A percentile compares a stretch with the other conserved stretches of the same genome.
Evolutionary conservation across 2,329 filamentous ascomycete genomes (phyloP).

Genomic region (Cordyceps pruinosa): DNA sequence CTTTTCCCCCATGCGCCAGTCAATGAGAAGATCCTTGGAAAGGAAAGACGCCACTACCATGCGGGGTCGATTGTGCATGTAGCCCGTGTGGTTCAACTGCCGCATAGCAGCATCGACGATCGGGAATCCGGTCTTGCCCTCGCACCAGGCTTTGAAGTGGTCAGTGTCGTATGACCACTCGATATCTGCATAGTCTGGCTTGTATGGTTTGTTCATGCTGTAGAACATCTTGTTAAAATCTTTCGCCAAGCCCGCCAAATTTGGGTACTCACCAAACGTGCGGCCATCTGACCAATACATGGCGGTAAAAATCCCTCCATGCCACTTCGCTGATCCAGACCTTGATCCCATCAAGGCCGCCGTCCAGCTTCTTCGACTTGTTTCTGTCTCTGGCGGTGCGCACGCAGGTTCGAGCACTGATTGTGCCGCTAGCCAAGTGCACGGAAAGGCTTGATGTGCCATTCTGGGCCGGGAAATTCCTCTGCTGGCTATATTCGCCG

Average conservation of each 20-base stretch:
- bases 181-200: slow-evolving; percentile 77
- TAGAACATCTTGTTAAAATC: slow-evolving; percentile 3
- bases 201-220: slow-evolving; percentile 57
- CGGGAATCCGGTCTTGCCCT: slow-evolving; percentile 70
- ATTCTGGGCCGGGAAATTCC: slow-evolving; percentile 59
- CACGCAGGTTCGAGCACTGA: slow-evolving; percentile 62
- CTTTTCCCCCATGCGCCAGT: slow-evolving; percentile 75
- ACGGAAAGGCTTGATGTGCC: slow-evolving; percentile 64
- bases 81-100: slow-evolving; percentile 60
- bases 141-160: slow-evolving; percentile 66
- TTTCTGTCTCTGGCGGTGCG: slow-evolving; percentile 56
- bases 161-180: slow-evolving; percentile 69
- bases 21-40: slow-evolving; percentile 70
- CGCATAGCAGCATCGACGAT: slow-evolving; percentile 85
- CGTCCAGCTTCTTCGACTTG: slow-evolving; percentile 58
- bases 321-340: slow-evolving; percentile 78
- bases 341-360: slow-evolving; percentile 57
- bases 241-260: not conserved
- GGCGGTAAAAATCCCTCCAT: slow-evolving; percentile 84
- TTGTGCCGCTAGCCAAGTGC: slow-evolving; percentile 62
- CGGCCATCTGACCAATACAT: slow-evolving; percentile 79
- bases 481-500: slow-evolving; percentile 51
- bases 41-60: slow-evolving; percentile 82
- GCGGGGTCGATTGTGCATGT: slow-evolving; percentile 79
- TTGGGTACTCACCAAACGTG: slow-evolving; percentile 57